Evolutionary conservation across 139 green algal genomes (phyloP), one percentile per base, ranked within the genome.

Genomic region (Eudorina sp.): DNA sequence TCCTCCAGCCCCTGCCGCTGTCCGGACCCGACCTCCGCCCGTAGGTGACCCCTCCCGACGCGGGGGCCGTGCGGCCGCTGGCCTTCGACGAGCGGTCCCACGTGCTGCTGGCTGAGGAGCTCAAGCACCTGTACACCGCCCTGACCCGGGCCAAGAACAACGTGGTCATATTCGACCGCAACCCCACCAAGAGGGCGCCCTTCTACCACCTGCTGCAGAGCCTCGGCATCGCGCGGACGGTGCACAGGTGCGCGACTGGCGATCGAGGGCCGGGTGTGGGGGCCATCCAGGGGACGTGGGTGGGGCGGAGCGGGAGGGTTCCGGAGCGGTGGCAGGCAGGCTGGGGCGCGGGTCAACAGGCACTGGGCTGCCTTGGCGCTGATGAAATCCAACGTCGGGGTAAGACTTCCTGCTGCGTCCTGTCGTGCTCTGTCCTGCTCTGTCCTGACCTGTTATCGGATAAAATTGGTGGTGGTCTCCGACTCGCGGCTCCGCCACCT

Each of bases 111-210:
- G 93, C 85, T 48, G 92, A 95, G 78, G 95, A 97, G 91, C 90
- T 97, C 51, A 97, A 97, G 88, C 92, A 96, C 75, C 92, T 97
- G 46, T 97, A 97, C 91, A 96, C 96, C 3, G 95, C 95, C 14
- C 64, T 98, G 38, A 97, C 95, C 1, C 89, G 95, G 0, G 94
- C 95, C 73, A 95, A 95, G 85, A 94, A 94, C 88, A 95, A 94
- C 64, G 85, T 97, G 53, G 83, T 91, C 43, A 82, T 91, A 58
- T 89, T 91, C 64, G 88, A 91, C 64, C 74, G 53, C 66, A 78
- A 76, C 64, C 19, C 41, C n/a, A 66, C 73, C 46, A 81, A 82
- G 48, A 74, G 88, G 5, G 82, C 74, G 41, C 88, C 88, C 38
- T 91, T 91, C 88, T 89, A 91, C 88, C 80, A 91, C 73, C 74